Base-by-base conservation (phyloP, 257 asterid genomes). In the Solanum chiquidenum region DNA sequence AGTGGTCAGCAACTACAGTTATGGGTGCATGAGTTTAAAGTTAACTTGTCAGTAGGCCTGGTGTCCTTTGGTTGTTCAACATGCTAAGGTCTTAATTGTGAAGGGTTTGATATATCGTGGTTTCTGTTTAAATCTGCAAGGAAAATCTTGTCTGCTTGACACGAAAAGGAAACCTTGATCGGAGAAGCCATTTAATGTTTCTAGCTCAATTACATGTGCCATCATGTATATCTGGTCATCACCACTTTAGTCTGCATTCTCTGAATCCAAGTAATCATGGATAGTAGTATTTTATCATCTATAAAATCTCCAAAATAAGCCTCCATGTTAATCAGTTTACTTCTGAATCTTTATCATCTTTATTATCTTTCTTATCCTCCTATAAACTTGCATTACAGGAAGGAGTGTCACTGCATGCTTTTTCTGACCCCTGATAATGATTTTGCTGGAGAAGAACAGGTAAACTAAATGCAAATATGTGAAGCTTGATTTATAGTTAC, bases 351-450 rank as follows among this genome's bases (percentile, higher is more conserved):
- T n/a, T 33, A 27, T 16, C 60, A 34, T 62, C 82, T 52, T 20
- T 34, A n/a, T 76, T 69, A 76, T 84, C 55, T 29, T 29, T 29
- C 29, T 29, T 29, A 29, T 29, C 29, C 29, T 29, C 29, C 29
- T 29, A 29, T 29, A 29, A 29, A 29, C 29, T 85, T 33, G 33
- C 44, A 86, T 92, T 69, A 88, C 94, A 94, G 96, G 95, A 94
- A 94, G 91, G 99, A 96, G 88, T 96, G 99, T 90, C 99, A 96
- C 92, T 96, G 99, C 93, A 96, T 96, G 99, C 98, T 96, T 86
- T 96, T 96, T 71, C 96, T 95, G 34, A 96, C 97, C 71, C 91
- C 98, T 37, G 98, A 96, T 18, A 96, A 96, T 31, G 99, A 95
- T 90, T 96, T 96, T 92, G 99, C 99, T 46, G 99, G 99, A 83